Evolutionary conservation across 306 rosid species (phyloP).

Genomic region (Malus fusca): DNA sequence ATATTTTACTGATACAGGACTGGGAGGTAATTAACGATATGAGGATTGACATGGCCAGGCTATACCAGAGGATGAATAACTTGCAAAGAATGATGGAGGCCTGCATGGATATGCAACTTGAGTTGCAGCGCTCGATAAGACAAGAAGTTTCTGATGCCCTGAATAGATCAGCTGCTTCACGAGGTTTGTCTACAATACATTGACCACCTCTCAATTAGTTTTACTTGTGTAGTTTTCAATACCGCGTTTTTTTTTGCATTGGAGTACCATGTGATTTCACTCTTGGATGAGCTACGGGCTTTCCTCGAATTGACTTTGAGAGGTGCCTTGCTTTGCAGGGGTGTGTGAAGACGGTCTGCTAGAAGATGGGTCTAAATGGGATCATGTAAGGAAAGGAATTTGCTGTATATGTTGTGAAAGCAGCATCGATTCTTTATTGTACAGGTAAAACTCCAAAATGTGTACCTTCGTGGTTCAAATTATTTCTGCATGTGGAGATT

Average conservation of each 20-base stretch:
- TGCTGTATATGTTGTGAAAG: conserved; percentile 75
- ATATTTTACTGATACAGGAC: conserved; percentile 40
- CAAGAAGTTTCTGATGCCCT: conserved; percentile 97
- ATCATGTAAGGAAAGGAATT: conserved; percentile 80
- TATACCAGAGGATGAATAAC: conserved; percentile 89
- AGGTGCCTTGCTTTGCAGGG: conserved; percentile 33
- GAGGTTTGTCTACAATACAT: conserved; percentile 38
- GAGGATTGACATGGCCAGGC: conserved; percentile 96
- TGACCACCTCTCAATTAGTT: background rate
- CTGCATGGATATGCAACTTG: conserved; percentile 99
- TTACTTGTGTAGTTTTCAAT: background rate
- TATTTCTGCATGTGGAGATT: background rate
- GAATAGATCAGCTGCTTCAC: conserved; percentile 59
- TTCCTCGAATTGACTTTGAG: background rate
- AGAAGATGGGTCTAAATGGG: conserved; percentile 72
- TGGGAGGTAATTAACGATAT: conserved; percentile 81
- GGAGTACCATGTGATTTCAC: background rate
- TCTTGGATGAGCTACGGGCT: background rate
- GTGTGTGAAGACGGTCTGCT: conserved; percentile 31
- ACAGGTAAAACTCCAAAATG: conserved; percentile 46
- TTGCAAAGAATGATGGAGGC: conserved; percentile 91
- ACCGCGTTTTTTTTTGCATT: background rate
- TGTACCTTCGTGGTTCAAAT: background rate
- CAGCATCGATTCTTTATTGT: conserved; percentile 83
- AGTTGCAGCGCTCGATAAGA: conserved; percentile 88